Evolutionary conservation across 495 filamentous ascomycete genomes (phyloP).

Genomic region (Massariosphaeria phaeospora): DNA sequence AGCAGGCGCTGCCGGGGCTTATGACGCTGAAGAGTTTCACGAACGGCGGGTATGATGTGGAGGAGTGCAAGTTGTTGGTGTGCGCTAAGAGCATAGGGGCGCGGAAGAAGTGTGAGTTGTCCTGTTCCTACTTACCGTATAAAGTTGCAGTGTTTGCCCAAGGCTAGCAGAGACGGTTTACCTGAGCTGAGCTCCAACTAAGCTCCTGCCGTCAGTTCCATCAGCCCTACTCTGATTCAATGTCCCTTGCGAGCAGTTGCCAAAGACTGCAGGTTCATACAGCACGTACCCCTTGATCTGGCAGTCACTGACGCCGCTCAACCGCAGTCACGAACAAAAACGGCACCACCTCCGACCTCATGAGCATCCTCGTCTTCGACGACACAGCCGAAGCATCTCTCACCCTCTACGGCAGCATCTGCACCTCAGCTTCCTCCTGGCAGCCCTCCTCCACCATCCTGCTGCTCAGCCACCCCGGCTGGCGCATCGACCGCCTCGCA

Average conservation of each 20-base stretch:
- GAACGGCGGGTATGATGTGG: conserved; percentile 49
- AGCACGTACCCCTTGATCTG: too few species aligned
- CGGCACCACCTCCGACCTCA: conserved; percentile 41
- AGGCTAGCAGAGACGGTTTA: too few species aligned
- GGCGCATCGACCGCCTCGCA: conserved; percentile 37
- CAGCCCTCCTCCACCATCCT: conserved; percentile 51
- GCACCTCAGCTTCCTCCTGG: conserved; percentile 50
- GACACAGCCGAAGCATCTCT: conserved; percentile 52
- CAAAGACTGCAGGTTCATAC: too few species aligned
- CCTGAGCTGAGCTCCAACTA: too few species aligned
- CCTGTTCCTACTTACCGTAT: neutral
- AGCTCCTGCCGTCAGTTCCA: too few species aligned
- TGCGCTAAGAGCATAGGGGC: conserved; percentile 54
- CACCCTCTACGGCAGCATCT: conserved; percentile 51
- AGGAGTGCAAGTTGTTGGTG: conserved; percentile 48
- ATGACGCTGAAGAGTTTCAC: conserved; percentile 55
- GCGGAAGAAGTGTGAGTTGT: conserved; percentile 41
- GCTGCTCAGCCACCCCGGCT: conserved; percentile 52
- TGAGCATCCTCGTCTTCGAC: conserved; percentile 56
- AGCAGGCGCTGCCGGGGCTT: conserved; percentile 43
- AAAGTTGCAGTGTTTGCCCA: too few species aligned
- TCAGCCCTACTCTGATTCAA: too few species aligned
- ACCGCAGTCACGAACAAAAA: conserved; percentile 50
- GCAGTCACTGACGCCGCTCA: too few species aligned
- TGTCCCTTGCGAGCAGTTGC: too few species aligned